Evolutionary conservation across 1,139 yeast species (phyloP).

Genomic region (Suhomyces bokatorum): DNA sequence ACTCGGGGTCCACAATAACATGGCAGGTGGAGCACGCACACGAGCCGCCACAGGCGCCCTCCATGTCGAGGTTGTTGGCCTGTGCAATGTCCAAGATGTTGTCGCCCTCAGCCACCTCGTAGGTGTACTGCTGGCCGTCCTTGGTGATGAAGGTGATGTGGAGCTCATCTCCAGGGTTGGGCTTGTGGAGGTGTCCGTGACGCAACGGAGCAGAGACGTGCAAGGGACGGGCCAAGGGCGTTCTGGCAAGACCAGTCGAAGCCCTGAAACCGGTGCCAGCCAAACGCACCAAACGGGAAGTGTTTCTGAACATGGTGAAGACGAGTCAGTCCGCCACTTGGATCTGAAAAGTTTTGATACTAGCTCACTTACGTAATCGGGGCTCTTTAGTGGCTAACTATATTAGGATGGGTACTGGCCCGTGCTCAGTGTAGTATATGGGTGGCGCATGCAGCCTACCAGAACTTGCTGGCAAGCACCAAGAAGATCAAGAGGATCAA

Average conservation of each 20-base stretch:
- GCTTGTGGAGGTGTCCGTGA: constrained; percentile 89
- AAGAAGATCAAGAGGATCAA: constrained; percentile 78
- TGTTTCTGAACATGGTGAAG: constrained; percentile 9
- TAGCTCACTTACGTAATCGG: constrained; percentile 5
- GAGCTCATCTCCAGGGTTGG: constrained; percentile 91
- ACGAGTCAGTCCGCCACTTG: neutral
- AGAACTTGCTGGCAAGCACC: constrained; percentile 84
- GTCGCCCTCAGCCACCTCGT: constrained; percentile 92
- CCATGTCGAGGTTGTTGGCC: constrained; percentile 91
- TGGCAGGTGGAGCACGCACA: constrained; percentile 99
- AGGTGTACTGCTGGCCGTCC: constrained; percentile 79
- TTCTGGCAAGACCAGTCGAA: neutral
- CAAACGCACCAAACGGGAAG: constrained; percentile 6
- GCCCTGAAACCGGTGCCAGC: neutral
- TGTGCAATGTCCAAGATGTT: constrained; percentile 91
- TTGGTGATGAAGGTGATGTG: constrained; percentile 89
- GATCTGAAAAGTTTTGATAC: constrained; percentile 2
- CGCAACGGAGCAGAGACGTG: constrained; percentile 24
- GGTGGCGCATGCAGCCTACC: constrained; percentile 42
- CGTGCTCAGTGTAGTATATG: neutral
- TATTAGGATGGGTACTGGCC: constrained; percentile 1
- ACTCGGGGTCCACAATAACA: constrained; percentile 92
- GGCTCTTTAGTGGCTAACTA: neutral
- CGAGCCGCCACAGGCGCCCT: constrained; percentile 98
- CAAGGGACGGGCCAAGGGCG: constrained; percentile 14